Evolutionary conservation across 1,284 basidiomycete genomes (phyloP).

Genomic region (Tilletiaria anomala): DNA sequence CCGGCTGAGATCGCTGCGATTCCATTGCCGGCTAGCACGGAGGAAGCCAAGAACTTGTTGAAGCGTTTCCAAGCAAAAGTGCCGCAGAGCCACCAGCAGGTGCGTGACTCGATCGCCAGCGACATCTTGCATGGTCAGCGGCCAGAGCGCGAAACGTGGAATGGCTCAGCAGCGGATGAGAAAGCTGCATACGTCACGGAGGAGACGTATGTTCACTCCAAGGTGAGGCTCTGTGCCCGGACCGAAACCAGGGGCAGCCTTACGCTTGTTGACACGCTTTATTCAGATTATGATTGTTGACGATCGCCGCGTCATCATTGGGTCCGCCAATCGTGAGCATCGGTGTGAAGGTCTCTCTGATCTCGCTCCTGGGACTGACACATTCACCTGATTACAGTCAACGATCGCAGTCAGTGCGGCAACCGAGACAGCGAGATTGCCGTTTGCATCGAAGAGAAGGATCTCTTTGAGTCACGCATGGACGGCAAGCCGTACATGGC

Average conservation of each 20-base stretch:
- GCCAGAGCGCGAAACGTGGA: constrained; percentile 56
- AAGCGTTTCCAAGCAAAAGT: constrained; percentile 7
- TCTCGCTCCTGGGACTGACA: constrained; percentile 42
- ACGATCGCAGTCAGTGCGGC: constrained; percentile 36
- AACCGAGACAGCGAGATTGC: constrained; percentile 88
- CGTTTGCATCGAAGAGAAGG: constrained; percentile 70
- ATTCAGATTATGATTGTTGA: constrained; percentile 9
- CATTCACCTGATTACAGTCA: no score
- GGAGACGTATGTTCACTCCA: constrained; percentile 8
- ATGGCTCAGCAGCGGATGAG: constrained; percentile 68
- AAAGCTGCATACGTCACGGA: constrained; percentile 50
- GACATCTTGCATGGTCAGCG: constrained; percentile 6
- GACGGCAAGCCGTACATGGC: constrained; percentile 57
- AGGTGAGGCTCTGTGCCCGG: constrained; percentile 3
- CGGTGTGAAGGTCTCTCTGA: constrained; percentile 78
- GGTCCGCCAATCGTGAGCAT: constrained; percentile 72
- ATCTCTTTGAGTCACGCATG: constrained; percentile 63
- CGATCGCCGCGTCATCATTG: constrained; percentile 48
- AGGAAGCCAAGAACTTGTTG: constrained; percentile 23
- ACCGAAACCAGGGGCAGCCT: constrained; percentile 48
- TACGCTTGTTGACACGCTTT: background rate
- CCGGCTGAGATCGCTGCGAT: constrained; percentile 8
- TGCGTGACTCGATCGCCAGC: constrained; percentile 52
- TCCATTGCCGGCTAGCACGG: constrained; percentile 17
- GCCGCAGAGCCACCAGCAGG: constrained; percentile 31